A percentile compares a stretch with the other conserved stretches of the same genome.
Evolutionary conservation across 768 basidiomycete species (phyloP).

Genomic region (Antrodiella citrinella): DNA sequence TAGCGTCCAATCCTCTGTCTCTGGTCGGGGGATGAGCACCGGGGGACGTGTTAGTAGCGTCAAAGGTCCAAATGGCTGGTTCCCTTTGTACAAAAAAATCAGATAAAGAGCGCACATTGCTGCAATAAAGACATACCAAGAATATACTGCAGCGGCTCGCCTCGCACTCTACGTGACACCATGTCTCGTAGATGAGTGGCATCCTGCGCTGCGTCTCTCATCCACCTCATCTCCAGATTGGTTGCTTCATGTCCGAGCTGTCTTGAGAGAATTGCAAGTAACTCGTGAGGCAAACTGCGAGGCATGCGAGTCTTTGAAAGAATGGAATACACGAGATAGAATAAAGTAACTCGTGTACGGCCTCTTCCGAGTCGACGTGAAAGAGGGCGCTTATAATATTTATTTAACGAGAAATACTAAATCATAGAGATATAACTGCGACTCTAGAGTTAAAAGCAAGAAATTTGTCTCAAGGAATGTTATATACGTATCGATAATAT

Average conservation of each 20-base stretch:
- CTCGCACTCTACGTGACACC: conserved; percentile 50
- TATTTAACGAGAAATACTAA: too few species aligned
- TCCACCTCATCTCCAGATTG: conserved; percentile 46
- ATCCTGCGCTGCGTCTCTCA: conserved; percentile 24
- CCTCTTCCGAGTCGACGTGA: too few species aligned
- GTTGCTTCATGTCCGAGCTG: not conserved
- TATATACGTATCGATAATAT: too few species aligned
- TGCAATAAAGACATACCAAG: conserved; percentile 45
- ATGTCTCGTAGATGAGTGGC: conserved; percentile 26
- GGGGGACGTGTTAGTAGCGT: conserved; percentile 67
- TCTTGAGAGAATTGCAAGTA: conserved; percentile 27
- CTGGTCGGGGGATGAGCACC: conserved; percentile 88
- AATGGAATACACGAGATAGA: too few species aligned
- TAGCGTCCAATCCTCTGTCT: conserved; percentile 82
- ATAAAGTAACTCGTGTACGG: too few species aligned
- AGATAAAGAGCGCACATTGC: not conserved
- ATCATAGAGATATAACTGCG: too few species aligned
- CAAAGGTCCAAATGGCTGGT: conserved; percentile 83
- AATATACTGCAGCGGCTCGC: conserved; percentile 89
- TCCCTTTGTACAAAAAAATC: conserved; percentile 37
- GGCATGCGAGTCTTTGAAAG: too few species aligned
- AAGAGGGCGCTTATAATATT: too few species aligned
- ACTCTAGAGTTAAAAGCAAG: too few species aligned
- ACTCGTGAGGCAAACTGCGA: conserved; percentile 16
- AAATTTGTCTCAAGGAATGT: too few species aligned